These are phyloP conservation scores for Cercophora sp. DNA, from an alignment of 495 filamentous ascomycete genomes.

Conservation along the genomic window DNA sequence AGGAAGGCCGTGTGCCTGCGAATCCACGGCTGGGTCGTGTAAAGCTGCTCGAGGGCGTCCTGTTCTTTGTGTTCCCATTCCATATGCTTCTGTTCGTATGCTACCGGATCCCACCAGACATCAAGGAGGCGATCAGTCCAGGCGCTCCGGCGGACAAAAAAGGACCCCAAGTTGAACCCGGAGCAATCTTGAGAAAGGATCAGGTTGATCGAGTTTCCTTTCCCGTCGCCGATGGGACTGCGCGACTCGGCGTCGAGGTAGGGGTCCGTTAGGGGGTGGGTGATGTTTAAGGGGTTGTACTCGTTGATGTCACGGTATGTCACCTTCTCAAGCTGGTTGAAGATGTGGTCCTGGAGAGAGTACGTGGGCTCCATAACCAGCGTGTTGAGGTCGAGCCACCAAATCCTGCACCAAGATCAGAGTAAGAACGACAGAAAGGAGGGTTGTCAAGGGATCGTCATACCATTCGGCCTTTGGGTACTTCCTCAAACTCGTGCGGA, in stretches of 20 bases:
- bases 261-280: constrained; percentile 65
- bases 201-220: constrained; percentile 72
- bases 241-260: constrained; percentile 72
- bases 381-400: constrained; percentile 98
- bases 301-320: constrained; percentile 95
- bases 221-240: constrained; percentile 70
- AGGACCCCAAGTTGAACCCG: constrained; percentile 95
- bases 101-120: constrained; percentile 97
- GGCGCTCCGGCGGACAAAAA: constrained; percentile 77
- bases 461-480: constrained; percentile 97
- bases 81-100: constrained; percentile 99
- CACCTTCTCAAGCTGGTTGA: constrained; percentile 67
- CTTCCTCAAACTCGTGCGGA: constrained; percentile 86
- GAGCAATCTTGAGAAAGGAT: constrained; percentile 90
- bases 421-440: constrained; percentile 15
- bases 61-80: constrained; percentile 99
- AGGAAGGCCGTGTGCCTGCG: constrained; percentile 84
- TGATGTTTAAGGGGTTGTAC: constrained; percentile 93
- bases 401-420: constrained; percentile 64
- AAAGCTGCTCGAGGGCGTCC: constrained; percentile 89
- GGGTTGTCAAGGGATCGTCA: constrained; percentile 25
- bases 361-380: constrained; percentile 96
- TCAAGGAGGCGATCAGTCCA: constrained; percentile 94
- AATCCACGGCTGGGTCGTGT: constrained; percentile 88
- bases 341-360: constrained; percentile 86